Evolutionary conservation across 2,329 filamentous ascomycete genomes (phyloP).

Genomic region (Aspergillus phoenicis): DNA sequence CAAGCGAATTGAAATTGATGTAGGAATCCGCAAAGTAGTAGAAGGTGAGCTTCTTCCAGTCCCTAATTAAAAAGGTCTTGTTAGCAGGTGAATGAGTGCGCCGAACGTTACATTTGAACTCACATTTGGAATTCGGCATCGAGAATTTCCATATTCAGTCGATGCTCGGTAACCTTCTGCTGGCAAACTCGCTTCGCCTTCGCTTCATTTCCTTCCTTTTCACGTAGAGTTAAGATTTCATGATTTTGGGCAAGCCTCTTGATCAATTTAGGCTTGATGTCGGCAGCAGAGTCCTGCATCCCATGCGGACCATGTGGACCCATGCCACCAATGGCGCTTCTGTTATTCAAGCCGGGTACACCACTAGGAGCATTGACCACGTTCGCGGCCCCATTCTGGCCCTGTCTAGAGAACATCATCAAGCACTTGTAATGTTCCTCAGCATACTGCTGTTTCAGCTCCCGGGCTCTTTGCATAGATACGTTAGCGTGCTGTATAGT

Average conservation of each 20-base stretch:
- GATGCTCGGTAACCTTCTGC: slow-evolving; percentile 93
- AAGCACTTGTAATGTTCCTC: slow-evolving; percentile 98
- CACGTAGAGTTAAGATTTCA: slow-evolving; percentile 83
- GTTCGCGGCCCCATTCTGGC: slow-evolving; percentile 47
- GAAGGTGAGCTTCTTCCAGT: slow-evolving; percentile 98
- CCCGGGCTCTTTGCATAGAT: slow-evolving; percentile 82
- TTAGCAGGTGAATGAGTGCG: neutral
- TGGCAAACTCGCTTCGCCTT: slow-evolving; percentile 97
- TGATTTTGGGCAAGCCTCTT: slow-evolving; percentile 90
- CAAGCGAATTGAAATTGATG: slow-evolving; percentile 98
- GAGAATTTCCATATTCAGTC: slow-evolving; percentile 96
- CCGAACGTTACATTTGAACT: slow-evolving; percentile 44
- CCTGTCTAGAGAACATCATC: slow-evolving; percentile 95
- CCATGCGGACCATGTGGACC: slow-evolving; percentile 73
- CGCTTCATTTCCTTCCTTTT: slow-evolving; percentile 96
- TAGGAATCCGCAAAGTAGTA: slow-evolving; percentile 98
- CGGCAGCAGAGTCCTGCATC: slow-evolving; percentile 70
- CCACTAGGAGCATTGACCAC: slow-evolving; percentile 54
- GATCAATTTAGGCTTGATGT: slow-evolving; percentile 94
- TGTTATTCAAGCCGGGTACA: slow-evolving; percentile 65
- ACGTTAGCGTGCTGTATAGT: slow-evolving; percentile 89
- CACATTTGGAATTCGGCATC: slow-evolving; percentile 99
- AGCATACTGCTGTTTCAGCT: slow-evolving; percentile 85
- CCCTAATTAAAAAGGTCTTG: slow-evolving; percentile 58
- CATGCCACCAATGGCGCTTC: slow-evolving; percentile 76